These are phyloP conservation scores for Phenoliferia sp. DNA, from an alignment of 1,284 basidiomycete species.

Conservation along the genomic window DNA sequence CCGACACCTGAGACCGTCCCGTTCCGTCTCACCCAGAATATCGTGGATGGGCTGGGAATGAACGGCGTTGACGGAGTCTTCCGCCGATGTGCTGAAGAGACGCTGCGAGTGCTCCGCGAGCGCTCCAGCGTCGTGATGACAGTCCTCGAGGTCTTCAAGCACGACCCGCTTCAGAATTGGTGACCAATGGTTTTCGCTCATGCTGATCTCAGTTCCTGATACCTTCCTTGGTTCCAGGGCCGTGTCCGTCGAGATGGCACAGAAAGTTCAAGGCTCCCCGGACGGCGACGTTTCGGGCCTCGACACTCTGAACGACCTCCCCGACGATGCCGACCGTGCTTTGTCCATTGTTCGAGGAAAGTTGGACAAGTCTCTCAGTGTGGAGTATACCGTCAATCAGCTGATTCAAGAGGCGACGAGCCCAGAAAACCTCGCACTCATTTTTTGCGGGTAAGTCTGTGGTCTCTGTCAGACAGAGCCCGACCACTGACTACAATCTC, in stretches of 20 bases:
- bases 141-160: slow-evolving; percentile 92
- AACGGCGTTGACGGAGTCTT: slow-evolving; percentile 91
- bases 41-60: slow-evolving; percentile 89
- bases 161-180: slow-evolving; percentile 94
- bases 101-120: slow-evolving; percentile 79
- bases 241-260: slow-evolving; percentile 29
- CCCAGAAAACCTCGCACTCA: slow-evolving; percentile 64
- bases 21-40: slow-evolving; percentile 88
- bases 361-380: slow-evolving; percentile 74
- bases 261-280: slow-evolving; percentile 31
- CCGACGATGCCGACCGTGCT: slow-evolving; percentile 84
- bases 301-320: slow-evolving; percentile 35
- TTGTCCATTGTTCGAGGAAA: slow-evolving; percentile 72
- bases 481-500: too few relatives aligned
- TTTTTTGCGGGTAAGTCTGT: slow-evolving; percentile 61
- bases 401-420: slow-evolving; percentile 86
- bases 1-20: slow-evolving; percentile 83
- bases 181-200: slow-evolving; percentile 40
- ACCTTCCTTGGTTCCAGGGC: slow-evolving; percentile 17
- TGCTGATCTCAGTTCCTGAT: background rate
- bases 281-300: slow-evolving; percentile 14
- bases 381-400: slow-evolving; percentile 90
- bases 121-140: slow-evolving; percentile 85
- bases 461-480: too few relatives aligned
- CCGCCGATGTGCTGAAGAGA: slow-evolving; percentile 90